Percentiles rank a stretch among this genome's conserved stretches.
Conservation (phyloP, 2,329 filamentous ascomycete species). For the Coniochaeta pulveracea region DNA sequence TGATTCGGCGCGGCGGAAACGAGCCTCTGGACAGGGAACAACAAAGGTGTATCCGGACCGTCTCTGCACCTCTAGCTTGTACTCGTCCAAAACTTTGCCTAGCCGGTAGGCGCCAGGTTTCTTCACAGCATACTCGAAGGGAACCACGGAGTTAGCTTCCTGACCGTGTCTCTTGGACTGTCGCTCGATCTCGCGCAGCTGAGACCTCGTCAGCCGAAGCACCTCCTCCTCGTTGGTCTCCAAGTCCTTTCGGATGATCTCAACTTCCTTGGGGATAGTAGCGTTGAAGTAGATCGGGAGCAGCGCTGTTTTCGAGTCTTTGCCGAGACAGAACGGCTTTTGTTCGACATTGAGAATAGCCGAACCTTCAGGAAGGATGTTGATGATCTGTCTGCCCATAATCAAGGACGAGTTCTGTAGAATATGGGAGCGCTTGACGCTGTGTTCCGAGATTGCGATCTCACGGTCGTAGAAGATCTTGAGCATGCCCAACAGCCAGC, state of each 20-base stretch:
- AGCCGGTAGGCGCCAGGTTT: constrained; percentile 83
- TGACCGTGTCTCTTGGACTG: constrained; percentile 54
- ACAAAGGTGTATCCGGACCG: constrained; percentile 69
- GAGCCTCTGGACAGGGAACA: constrained; percentile 72
- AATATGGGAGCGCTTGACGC: constrained; percentile 78
- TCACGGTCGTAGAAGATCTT: constrained; percentile 89
- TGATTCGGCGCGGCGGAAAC: constrained; percentile 51
- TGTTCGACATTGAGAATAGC: constrained; percentile 77
- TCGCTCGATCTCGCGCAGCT: constrained; percentile 65
- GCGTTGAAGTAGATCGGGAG: constrained; percentile 91
- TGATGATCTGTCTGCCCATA: constrained; percentile 91
- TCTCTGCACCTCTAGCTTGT: constrained; percentile 83
- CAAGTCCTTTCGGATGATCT: constrained; percentile 78
- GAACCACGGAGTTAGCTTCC: constrained; percentile 49
- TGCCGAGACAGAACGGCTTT: constrained; percentile 70
- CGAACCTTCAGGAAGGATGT: constrained; percentile 92
- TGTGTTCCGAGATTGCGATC: constrained; percentile 83
- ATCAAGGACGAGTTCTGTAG: constrained; percentile 90
- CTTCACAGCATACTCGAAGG: constrained; percentile 64
- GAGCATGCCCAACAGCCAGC: constrained; percentile 60
- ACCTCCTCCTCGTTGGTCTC: constrained; percentile 71
- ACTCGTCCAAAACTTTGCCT: constrained; percentile 78
- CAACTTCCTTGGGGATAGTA: constrained; percentile 77
- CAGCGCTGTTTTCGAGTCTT: constrained; percentile 44
- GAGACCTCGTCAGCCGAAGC: constrained; percentile 61